A percentile compares a stretch with the other conserved stretches of the same genome.
Evolutionary conservation across 176 grass and related monocot species (phyloP).

Genomic region (Aegilops speltoides): DNA sequence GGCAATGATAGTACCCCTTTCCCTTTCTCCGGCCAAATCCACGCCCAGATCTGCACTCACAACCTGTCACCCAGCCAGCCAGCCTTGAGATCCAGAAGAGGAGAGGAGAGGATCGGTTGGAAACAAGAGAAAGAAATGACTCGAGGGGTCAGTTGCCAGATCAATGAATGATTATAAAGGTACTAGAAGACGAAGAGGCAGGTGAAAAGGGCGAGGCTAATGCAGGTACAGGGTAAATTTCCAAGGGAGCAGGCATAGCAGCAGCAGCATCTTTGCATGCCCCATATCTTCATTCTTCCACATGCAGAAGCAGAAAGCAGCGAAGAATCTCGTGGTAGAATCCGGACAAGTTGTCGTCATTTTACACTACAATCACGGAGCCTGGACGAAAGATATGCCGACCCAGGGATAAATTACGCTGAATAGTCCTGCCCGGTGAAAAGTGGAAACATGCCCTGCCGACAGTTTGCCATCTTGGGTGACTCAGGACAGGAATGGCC

Average conservation of each 20-base stretch:
- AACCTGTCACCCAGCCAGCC: neutral
- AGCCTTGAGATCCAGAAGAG: constrained; percentile 20
- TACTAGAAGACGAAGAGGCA: neutral
- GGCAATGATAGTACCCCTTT: neutral
- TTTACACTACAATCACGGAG: constrained; percentile 5
- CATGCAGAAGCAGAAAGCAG: constrained; percentile 17
- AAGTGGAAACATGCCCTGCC: neutral
- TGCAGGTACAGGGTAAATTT: constrained; percentile 9
- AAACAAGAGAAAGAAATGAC: constrained; percentile 4
- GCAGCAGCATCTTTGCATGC: constrained; percentile 12
- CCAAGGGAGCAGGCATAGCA: neutral
- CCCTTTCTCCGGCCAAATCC: neutral
- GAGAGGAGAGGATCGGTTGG: neutral
- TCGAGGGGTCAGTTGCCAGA: neutral
- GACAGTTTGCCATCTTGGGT: neutral
- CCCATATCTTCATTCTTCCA: neutral
- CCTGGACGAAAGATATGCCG: neutral
- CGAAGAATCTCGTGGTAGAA: constrained; percentile 35
- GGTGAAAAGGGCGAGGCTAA: neutral
- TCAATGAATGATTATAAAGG: constrained; percentile 31
- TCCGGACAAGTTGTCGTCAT: constrained; percentile 13
- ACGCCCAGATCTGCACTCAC: constrained; percentile 29
- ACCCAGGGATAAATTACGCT: neutral
- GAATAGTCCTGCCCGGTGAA: neutral
- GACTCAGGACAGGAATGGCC: neutral